phyloP scores from a whole-genome alignment of 345 rosid species.

The Acer negundo region DNA sequence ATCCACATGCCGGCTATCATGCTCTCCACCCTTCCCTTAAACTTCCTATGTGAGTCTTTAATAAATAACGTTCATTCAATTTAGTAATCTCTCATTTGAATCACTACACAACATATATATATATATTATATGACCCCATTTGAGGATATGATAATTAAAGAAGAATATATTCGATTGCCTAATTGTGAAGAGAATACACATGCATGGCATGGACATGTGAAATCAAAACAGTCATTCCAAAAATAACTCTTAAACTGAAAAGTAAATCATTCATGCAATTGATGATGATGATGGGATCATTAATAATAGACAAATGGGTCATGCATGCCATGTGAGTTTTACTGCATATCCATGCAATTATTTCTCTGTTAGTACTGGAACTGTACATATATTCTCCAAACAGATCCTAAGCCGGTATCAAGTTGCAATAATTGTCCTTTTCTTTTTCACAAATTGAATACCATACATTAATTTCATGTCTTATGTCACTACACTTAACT shows the following conservation, averaged over 20 bases:
- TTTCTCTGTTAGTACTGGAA: not conserved
- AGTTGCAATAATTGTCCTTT: not conserved
- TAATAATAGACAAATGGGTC: not conserved
- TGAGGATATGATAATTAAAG: not conserved
- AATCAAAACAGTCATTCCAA: not conserved
- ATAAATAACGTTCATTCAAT: too few relatives aligned
- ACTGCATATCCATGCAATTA: not conserved
- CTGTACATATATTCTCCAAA: not conserved
- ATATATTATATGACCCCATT: too few relatives aligned
- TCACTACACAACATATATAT: too few relatives aligned
- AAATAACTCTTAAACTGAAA: not conserved
- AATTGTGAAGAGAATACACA: not conserved
- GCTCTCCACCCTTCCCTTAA: not conserved
- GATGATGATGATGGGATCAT: not conserved
- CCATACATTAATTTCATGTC: not conserved
- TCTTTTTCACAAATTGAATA: not conserved
- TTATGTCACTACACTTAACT: not conserved
- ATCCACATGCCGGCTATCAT: constrained; percentile 5
- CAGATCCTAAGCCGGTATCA: not conserved
- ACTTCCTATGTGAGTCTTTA: too few relatives aligned
- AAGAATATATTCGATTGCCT: constrained; percentile 3
- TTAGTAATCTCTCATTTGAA: too few relatives aligned
- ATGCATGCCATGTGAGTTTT: not conserved
- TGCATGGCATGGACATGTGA: not conserved
- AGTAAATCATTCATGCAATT: not conserved